Evolutionary conservation across 2,329 filamentous ascomycete genomes (phyloP), one percentile per base, ranked within the genome.

Genomic region (Sclerotinia sclerotiorum): DNA sequence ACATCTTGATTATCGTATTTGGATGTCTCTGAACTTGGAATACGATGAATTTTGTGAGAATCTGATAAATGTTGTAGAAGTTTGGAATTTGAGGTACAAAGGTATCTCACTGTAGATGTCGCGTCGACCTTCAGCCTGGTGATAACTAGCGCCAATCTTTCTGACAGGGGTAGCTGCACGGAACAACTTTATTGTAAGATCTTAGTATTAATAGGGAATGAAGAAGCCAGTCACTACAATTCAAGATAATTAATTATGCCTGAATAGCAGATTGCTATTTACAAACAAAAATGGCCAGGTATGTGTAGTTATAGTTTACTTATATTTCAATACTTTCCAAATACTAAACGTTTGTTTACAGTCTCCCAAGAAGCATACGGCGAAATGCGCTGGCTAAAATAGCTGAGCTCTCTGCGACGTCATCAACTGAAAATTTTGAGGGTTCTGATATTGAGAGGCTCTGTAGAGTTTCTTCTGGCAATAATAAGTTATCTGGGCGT

Each of bases 301-400:
- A 57, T 57, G 68, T 39, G 44, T 56, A 15, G 5, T 21, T 42
- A 44, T 49, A 35, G 6, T 52, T 55, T 63, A 1, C 11, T 21
- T 27, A 17, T 54, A n/a, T 44, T n/a, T 4, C 15, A 4, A 11
- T 29, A 6, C 19, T 42, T 29, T 62, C 4, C 27, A n/a, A 8
- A 67, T 51, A 48, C 64, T 69, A 63, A 27, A 44, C 15, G 8
- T 21, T 29, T 44, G 15, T 39, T 44, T 21, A 48, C 49, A 78
- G 76, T 68, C 56, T 70, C 79, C 80, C 82, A 71, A 82, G 83
- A 76, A 82, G 86, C 74, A 84, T 90, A 70, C 86, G 88, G 76
- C 85, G 84, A 71, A 83, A 83, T 76, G 88, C 88, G 72, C 81
- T 90, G 68, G 82, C 89, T 79, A 89, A 87, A 80, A 88, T 90